Base-by-base conservation (phyloP, 1,284 basidiomycete genomes). In the Inonotus obliquus region DNA sequence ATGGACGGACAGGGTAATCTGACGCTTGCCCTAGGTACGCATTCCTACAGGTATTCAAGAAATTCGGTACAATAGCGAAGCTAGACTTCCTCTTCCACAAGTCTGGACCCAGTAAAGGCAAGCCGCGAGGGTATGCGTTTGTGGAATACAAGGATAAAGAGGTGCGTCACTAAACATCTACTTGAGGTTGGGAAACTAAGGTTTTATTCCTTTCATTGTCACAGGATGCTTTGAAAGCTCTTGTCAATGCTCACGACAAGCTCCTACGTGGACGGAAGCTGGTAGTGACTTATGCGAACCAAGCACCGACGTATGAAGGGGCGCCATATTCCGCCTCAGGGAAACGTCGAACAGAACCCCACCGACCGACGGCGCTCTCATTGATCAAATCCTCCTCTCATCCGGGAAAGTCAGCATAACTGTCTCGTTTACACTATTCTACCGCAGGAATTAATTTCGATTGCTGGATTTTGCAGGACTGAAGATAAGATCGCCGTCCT, bases 51-150 rank as follows among this genome's bases (percentile, higher is more conserved):
- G 76, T 95, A 37, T 98, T 98, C 74, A 83, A 87, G 48, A 95
- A 92, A 74, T 94, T 88, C 70, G 96, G 96, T 65, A 94, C 92
- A 74, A 83, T 98, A 64, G 83, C 91, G 44, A 94, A 95, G 68
- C 83, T 98, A 62, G 96, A 99, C 74, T 96, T 89, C 72, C 81
- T 98, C 68, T 97, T 96, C 71, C 96, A 99, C 81, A 98, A 96
- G 76, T 79, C 87, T 0, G 96, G 96, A 0, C 81, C 88, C 3
- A 76, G 88, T 68, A 94, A 89, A 73, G 96, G 96, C 13, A 96
- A 94, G 72, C 94, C 96, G 1, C 80, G 95, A 19, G 96, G 96
- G 1, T 99, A 96, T 73, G 96, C 95, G 0, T 99, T 98, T 68
- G 77, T 99, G 37, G 94, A 98, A 75, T 98, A 87, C 70, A 80